These are phyloP conservation scores for Aspergillus sp. DNA, from an alignment of 2,329 filamentous ascomycete genomes.

Conservation along the genomic window DNA sequence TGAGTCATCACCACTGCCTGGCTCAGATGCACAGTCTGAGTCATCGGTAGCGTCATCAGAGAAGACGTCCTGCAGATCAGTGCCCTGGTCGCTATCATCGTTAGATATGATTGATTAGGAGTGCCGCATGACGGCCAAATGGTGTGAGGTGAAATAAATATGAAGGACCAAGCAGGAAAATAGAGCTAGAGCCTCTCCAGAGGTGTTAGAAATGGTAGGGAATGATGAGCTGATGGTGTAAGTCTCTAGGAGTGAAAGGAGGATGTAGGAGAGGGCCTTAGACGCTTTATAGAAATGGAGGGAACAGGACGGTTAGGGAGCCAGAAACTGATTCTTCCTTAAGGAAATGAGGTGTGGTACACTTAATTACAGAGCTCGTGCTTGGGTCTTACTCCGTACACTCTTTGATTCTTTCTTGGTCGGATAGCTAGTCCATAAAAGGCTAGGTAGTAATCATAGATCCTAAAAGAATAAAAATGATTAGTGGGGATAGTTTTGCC, in stretches of 20 bases:
- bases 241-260: constrained; percentile 8
- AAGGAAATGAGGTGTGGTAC: constrained; percentile 3
- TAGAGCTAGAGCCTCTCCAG: constrained; percentile 6
- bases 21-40: constrained; percentile 10
- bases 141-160: constrained; percentile 1
- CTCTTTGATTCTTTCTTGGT: no score
- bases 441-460: no score
- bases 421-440: no score
- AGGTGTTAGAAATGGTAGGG: neutral
- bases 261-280: constrained; percentile 4
- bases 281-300: constrained; percentile 12
- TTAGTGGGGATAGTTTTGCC: no score
- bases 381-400: no score
- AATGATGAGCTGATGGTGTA: constrained; percentile 2
- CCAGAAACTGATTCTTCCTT: constrained; percentile 8
- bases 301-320: constrained; percentile 10
- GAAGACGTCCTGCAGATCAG: constrained; percentile 11
- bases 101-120: constrained; percentile 5
- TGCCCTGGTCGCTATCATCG: constrained; percentile 16
- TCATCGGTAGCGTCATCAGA: constrained; percentile 11
- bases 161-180: constrained; percentile 3
- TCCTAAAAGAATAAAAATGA: no score
- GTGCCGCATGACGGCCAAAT: constrained; percentile 4
- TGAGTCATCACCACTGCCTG: constrained; percentile 6
- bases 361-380: no score